Evolutionary conservation across 1,139 yeast species (phyloP).

Genomic region (Pichia sp.): DNA sequence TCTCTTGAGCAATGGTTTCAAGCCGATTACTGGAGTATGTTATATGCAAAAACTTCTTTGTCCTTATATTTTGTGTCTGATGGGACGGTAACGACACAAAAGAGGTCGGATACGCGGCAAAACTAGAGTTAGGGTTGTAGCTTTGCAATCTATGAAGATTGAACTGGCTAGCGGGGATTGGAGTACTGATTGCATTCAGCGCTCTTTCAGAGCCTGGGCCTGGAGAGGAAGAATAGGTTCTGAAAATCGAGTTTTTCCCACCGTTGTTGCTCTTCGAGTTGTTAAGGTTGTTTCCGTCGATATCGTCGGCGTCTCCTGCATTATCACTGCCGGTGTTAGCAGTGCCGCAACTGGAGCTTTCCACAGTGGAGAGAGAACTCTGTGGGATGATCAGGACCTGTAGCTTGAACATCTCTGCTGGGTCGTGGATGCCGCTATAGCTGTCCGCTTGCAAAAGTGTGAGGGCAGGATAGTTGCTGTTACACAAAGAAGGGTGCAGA

Average conservation of each 20-base stretch:
- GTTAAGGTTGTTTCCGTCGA: neutral
- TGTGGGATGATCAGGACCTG: slow-evolving; percentile 40
- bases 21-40: slow-evolving; percentile 46
- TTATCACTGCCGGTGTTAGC: neutral
- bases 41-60: slow-evolving; percentile 58
- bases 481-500: neutral
- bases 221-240: slow-evolving; percentile 6
- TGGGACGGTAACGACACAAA: neutral
- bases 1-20: slow-evolving; percentile 46
- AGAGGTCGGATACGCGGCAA: slow-evolving; percentile 9
- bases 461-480: neutral
- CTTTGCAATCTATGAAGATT: slow-evolving; percentile 3
- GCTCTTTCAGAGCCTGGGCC: neutral
- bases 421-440: neutral
- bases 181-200: slow-evolving; percentile 15
- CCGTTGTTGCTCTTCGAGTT: neutral
- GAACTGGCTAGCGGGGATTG: slow-evolving; percentile 7
- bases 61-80: slow-evolving; percentile 4
- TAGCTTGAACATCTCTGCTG: slow-evolving; percentile 34
- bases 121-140: slow-evolving; percentile 12
- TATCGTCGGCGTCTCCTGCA: neutral
- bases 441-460: neutral
- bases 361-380: slow-evolving; percentile 22
- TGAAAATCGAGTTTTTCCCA: neutral
- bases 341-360: neutral